Conservation (phyloP, 164 flowering plant genomes). For the Cinnamomum chago region DNA sequence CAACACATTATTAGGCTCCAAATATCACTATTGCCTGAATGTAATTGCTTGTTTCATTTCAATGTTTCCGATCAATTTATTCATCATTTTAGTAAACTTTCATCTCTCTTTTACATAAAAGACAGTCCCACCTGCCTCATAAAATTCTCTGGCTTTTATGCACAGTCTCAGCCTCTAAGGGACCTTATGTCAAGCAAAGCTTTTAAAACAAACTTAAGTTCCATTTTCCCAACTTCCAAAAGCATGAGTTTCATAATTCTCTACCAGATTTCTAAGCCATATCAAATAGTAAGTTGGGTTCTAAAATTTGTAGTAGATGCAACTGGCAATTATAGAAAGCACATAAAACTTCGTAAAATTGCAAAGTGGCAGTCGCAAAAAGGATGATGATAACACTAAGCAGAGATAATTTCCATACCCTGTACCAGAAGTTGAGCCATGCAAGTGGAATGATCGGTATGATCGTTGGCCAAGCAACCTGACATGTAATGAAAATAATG, state of each 20-base stretch:
- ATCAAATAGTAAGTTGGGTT: constrained; percentile 2
- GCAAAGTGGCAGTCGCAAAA: neutral
- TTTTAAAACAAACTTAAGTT: neutral
- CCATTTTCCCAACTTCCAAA: neutral
- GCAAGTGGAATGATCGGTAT: constrained; percentile 72
- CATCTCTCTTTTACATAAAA: too few relatives aligned
- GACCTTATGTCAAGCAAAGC: neutral
- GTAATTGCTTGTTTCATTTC: neutral
- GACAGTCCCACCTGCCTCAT: neutral
- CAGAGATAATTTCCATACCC: constrained; percentile 52
- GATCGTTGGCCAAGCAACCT: constrained; percentile 85
- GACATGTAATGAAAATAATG: constrained; percentile 75
- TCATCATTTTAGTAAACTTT: neutral
- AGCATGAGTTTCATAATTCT: neutral
- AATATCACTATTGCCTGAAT: neutral
- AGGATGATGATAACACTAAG: neutral
- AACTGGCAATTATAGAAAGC: neutral
- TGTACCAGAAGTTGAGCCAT: constrained; percentile 78
- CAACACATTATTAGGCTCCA: neutral
- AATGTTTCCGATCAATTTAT: neutral
- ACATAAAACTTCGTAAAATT: neutral
- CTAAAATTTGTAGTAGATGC: neutral
- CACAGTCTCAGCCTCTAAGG: neutral
- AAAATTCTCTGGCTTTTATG: neutral
- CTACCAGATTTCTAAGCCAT: neutral